phyloP scores from a whole-genome alignment of 768 basidiomycete genomes.

The Suillus fuscotomentosus region DNA sequence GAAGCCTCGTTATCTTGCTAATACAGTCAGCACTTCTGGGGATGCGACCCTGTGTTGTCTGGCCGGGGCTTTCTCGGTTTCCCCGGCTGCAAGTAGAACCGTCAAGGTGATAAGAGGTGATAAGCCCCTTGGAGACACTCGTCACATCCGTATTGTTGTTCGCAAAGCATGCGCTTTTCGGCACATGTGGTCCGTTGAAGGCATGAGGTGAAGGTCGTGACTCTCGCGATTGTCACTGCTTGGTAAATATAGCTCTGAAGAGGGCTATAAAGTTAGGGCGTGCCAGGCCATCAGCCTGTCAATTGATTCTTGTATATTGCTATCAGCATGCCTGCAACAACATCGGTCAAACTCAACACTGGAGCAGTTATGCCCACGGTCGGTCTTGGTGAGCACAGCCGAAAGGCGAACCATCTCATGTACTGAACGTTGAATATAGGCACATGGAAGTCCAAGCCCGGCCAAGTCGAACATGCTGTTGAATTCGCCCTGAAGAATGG shows the following conservation, averaged over 20 bases:
- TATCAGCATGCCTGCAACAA: conserved; percentile 47
- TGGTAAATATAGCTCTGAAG: conserved; percentile 5
- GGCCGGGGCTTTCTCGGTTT: conserved; percentile 62
- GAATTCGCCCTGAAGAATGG: conserved; percentile 70
- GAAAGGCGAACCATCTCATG: not conserved
- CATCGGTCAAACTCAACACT: conserved; percentile 65
- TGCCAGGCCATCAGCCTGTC: not conserved
- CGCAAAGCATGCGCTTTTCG: not conserved
- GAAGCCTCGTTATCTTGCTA: conserved; percentile 27
- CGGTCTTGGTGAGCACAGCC: conserved; percentile 50
- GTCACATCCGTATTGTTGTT: not conserved
- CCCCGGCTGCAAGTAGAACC: conserved; percentile 41
- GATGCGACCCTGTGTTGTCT: conserved; percentile 60
- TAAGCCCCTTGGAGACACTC: not conserved
- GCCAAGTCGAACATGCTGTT: conserved; percentile 72
- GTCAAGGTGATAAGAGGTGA: not conserved
- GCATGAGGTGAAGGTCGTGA: not conserved
- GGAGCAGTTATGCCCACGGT: conserved; percentile 76
- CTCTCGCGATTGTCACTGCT: conserved; percentile 7
- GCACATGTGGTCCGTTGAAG: not conserved
- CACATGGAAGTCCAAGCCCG: conserved; percentile 78
- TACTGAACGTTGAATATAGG: conserved; percentile 35
- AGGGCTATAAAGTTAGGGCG: conserved; percentile 2
- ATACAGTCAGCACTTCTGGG: conserved; percentile 48
- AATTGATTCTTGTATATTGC: not conserved